Evolutionary conservation across 1,284 basidiomycete species (phyloP).

Genomic region (Trichosporon inkin): DNA sequence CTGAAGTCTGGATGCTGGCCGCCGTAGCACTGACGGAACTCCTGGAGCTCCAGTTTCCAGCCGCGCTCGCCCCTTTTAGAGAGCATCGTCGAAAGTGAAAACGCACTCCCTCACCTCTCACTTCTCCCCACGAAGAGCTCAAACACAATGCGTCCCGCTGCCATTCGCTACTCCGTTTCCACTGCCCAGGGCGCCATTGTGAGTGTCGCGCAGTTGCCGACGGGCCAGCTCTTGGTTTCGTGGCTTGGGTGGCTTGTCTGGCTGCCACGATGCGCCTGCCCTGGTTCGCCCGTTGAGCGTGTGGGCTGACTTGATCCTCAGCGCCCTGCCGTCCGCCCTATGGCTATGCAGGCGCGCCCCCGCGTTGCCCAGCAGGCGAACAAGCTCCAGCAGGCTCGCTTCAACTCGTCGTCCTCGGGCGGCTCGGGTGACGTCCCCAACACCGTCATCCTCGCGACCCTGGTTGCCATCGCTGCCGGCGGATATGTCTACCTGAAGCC

Average conservation of each 20-base stretch:
- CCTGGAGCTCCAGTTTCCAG: too few relatives aligned
- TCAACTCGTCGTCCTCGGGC: conserved; percentile 11
- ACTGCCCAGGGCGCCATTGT: conserved; percentile 8
- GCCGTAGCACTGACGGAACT: too few relatives aligned
- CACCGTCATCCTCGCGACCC: conserved; percentile 38
- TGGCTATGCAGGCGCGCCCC: conserved; percentile 5
- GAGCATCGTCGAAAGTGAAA: not conserved
- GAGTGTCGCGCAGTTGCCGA: not conserved
- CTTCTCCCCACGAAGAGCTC: not conserved
- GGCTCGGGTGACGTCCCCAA: conserved; percentile 18
- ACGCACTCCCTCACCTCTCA: not conserved
- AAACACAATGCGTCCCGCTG: conserved; percentile 10
- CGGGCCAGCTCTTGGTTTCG: not conserved
- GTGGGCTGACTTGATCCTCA: conserved; percentile 6
- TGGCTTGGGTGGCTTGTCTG: not conserved
- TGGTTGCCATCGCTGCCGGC: conserved; percentile 34
- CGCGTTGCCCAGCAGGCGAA: not conserved
- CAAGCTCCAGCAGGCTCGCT: not conserved
- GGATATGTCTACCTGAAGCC: conserved; percentile 47
- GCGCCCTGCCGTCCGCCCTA: conserved; percentile 9
- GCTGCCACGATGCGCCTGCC: not conserved
- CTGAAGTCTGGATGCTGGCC: too few relatives aligned
- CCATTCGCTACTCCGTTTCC: conserved; percentile 10
- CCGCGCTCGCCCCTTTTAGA: not conserved
- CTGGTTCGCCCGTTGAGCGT: not conserved